phyloP scores from a whole-genome alignment of 2,329 filamentous ascomycete species.

The Alternaria sp. region DNA sequence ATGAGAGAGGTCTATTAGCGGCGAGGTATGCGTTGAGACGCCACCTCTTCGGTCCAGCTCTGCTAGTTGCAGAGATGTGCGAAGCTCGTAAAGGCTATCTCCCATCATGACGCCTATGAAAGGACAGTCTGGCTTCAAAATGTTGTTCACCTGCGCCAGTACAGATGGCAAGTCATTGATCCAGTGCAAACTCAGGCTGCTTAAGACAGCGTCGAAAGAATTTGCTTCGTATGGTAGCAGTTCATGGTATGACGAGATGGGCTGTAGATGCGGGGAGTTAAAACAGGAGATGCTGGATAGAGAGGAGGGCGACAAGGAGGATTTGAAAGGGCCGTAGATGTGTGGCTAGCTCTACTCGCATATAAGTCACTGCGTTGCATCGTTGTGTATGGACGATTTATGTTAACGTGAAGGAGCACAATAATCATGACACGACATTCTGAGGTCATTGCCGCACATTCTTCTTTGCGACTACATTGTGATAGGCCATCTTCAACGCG shows the following conservation, averaged over 20 bases:
- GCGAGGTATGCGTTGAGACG: constrained; percentile 88
- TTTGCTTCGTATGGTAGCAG: constrained; percentile 76
- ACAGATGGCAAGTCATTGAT: constrained; percentile 93
- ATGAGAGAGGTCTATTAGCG: constrained; percentile 49
- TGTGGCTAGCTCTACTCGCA: background rate
- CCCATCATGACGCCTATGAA: constrained; percentile 97
- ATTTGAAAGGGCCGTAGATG: background rate
- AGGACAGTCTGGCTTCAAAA: constrained; percentile 88
- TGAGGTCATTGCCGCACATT: background rate
- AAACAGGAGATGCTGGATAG: background rate
- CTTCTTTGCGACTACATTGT: background rate
- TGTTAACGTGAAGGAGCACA: background rate
- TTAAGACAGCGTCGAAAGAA: constrained; percentile 89
- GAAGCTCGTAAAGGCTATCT: constrained; percentile 90
- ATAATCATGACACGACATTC: background rate
- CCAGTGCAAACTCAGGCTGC: constrained; percentile 92
- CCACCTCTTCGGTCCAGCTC: constrained; percentile 92
- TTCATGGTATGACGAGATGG: constrained; percentile 55
- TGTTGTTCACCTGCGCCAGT: constrained; percentile 81
- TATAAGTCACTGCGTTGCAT: background rate
- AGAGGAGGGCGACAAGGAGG: background rate
- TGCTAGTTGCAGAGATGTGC: constrained; percentile 90
- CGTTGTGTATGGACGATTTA: background rate
- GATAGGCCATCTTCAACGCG: background rate
- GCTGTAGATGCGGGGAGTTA: background rate